These are phyloP conservation scores for Escallonia rubra DNA, from an alignment of 129 eudicot genomes.

Conservation along the genomic window DNA sequence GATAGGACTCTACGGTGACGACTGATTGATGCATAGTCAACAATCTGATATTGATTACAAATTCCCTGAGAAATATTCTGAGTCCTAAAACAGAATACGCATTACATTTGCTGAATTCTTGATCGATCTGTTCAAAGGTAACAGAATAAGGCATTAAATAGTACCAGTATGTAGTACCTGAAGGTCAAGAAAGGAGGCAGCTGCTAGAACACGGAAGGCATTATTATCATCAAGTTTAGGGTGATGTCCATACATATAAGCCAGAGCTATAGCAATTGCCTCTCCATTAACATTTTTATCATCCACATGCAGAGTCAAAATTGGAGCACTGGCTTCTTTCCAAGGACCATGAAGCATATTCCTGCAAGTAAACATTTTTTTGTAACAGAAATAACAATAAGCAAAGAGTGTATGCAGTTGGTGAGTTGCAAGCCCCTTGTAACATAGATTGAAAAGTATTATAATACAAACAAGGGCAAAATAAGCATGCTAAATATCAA, in stretches of 20 bases:
- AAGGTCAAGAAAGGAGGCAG: conserved; percentile 98
- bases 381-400: not conserved
- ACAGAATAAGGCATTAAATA: not conserved
- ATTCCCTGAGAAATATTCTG: no score
- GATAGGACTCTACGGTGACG: no score
- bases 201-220: conserved; percentile 98
- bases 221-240: conserved; percentile 91
- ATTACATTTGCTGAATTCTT: no score
- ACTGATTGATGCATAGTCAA: no score
- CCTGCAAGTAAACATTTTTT: conserved; percentile 31
- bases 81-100: no score
- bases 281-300: conserved; percentile 85
- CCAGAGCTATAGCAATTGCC: conserved; percentile 86
- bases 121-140: not conserved
- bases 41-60: no score
- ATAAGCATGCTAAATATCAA: not conserved
- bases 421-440: not conserved
- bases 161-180: conserved; percentile 49
- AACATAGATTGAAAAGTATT: not conserved
- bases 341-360: conserved; percentile 98
- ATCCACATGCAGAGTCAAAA: conserved; percentile 76
- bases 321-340: conserved; percentile 88
- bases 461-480: not conserved
- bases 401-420: not conserved
- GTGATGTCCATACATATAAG: conserved; percentile 91